A percentile compares a stretch with the other conserved stretches of the same genome.
Evolutionary conservation across 2,329 filamentous ascomycete genomes (phyloP).

Genomic region (Dichotomopilus funicola): DNA sequence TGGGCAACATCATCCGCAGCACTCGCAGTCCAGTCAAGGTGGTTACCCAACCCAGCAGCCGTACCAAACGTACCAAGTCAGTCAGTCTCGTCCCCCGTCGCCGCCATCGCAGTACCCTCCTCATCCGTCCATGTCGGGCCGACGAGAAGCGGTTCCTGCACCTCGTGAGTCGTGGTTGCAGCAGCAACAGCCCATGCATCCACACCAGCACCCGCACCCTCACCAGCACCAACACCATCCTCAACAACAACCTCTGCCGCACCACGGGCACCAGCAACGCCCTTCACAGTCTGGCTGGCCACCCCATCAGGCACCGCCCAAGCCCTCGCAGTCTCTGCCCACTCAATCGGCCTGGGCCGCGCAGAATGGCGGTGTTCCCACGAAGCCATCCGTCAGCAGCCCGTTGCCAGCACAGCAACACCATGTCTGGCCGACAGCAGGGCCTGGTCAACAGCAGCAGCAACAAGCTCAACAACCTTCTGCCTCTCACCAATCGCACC

Average conservation of each 20-base stretch:
- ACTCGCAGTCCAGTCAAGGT: constrained; percentile 22
- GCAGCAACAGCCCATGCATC: constrained; percentile 20
- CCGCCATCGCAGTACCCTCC: constrained; percentile 50
- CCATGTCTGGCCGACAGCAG: constrained; percentile 22
- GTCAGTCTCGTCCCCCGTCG: constrained; percentile 36
- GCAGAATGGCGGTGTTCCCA: constrained; percentile 21
- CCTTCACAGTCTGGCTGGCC: constrained; percentile 11
- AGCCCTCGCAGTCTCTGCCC: constrained; percentile 17
- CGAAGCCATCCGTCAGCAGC: constrained; percentile 20
- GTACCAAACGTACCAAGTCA: constrained; percentile 38
- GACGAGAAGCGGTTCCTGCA: constrained; percentile 35
- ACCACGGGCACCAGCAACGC: constrained; percentile 17
- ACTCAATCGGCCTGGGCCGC: constrained; percentile 24
- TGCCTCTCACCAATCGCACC: constrained; percentile 4
- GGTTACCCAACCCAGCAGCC: constrained; percentile 21
- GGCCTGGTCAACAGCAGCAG: constrained; percentile 11
- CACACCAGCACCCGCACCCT: constrained; percentile 14
- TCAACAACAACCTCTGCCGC: constrained; percentile 20
- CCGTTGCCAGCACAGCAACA: constrained; percentile 14
- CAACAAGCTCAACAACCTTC: no score
- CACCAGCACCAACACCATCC: constrained; percentile 17
- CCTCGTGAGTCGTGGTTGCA: constrained; percentile 33
- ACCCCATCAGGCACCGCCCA: constrained; percentile 19
- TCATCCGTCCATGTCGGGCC: constrained; percentile 39
- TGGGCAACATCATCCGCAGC: constrained; percentile 18